Base-by-base conservation (phyloP, 371 early-diverging fungal species). In the Haplosporangium sp. region DNA sequence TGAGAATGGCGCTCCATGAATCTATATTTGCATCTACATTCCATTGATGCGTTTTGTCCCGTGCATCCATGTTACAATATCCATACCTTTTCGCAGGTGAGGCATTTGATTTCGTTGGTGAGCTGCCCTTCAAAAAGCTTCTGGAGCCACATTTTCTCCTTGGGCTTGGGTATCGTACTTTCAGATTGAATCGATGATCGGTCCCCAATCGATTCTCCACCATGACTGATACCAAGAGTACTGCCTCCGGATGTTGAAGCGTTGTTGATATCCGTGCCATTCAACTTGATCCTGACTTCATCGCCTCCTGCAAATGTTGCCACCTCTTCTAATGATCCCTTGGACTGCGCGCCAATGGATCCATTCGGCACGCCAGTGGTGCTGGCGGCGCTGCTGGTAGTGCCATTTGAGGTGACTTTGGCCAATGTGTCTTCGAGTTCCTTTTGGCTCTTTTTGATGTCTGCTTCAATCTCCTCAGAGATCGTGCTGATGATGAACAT, bases 61-160 rank as follows among this genome's bases (percentile, higher is more conserved):
- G n/a, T n/a, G n/a, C n/a, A n/a, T n/a, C n/a, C n/a, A n/a, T 29
- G 29, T 29, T 29, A 29, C 29, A 29, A 29, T 29, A 18, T 23
- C 38, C 82, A 66, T 85, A 93, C 95, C 59, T 92, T 95, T 81
- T 98, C 98, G 83, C 99, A 98, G 43, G 95, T 96, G 38, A 97
- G 81, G 69, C 99, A 98, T 74, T 93, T 92, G 9, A 96, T 98
- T 81, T 98, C 98, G 83, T 97, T 98, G 2, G 96, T 96, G 46
- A 97, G 86, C 10, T 91, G 84, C 10, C 99, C 99, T 80, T 98
- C 97, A 81, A 98, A 98, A 48, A 98, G 84, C 52, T 92, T 91
- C 82, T 98, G 98, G 2, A 98, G 94, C 98, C 98, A 98, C n/a
- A 95, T 94, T 55, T 72, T 62, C 59, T 74, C 74, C 58, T 74